Evolutionary conservation across 2,329 filamentous ascomycete genomes (phyloP), one percentile per base, ranked within the genome.

Genomic region (Hirsutella rhossiliensis): DNA sequence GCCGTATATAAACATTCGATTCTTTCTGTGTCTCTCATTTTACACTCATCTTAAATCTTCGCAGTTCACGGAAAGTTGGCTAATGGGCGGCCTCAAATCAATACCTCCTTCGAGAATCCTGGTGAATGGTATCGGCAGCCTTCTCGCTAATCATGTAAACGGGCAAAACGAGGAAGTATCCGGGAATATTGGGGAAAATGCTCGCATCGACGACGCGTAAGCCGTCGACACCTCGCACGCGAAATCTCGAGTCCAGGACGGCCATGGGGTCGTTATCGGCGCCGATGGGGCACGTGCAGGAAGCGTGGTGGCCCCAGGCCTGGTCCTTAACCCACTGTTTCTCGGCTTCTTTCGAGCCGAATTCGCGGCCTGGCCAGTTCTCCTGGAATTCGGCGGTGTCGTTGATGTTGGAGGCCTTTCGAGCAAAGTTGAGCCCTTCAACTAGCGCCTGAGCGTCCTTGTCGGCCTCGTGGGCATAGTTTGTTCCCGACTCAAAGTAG

Each of bases 121-220:
- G 3, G 17, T 43, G 15, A 12, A 55, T 55, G 4, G 50, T 47
- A 38, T 53, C 53, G 3, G 53, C 52, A 15, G 76, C 75, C 64
- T 79, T 80, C 63, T 79, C 75, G 27, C 65, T 66, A 19, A 76
- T 60, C 65, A 78, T 73, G 53, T 73, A 76, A 1, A 68, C 69
- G 3, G 74, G 65, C 2, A 71, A 48, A 1, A 64, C 62, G 43
- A 69, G 67, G 51, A 71, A 77, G 7, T 66, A 67, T 5, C 75
- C 75, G 1, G 61, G 60, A 29, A 61, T 73, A 44, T 62, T 64
- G 2, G 75, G 73, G 47, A 72, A 79, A 3, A 71, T 65, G n/a
- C 65, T 69, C 3, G 73, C 76, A 60, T 80, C 76, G 3, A 80
- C 76, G n/a, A 79, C 76, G n/a, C 76, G 61, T 41, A 80, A 57